A percentile compares a stretch with the other conserved stretches of the same genome.
Conservation (phyloP, 2,329 filamentous ascomycete genomes). For the Sporothrix phasma region DNA sequence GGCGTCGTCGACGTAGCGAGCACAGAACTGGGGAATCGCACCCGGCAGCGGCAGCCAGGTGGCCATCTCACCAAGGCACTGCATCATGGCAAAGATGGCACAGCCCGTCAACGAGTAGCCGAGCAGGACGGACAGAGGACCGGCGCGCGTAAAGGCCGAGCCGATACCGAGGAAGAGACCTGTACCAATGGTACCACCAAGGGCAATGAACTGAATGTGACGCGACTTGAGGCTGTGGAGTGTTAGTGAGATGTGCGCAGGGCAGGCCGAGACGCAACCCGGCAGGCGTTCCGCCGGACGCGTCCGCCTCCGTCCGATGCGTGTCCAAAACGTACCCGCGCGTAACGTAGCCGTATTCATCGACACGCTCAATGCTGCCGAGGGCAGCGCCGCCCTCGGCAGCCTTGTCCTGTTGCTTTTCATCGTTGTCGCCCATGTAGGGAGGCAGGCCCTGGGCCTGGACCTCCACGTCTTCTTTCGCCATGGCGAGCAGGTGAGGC, state of each 20-base stretch:
- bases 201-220: conserved; percentile 39
- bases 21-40: conserved; percentile 40
- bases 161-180: conserved; percentile 41
- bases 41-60: conserved; percentile 50
- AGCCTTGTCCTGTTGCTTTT: conserved; percentile 7
- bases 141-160: conserved; percentile 32
- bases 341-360: conserved; percentile 18
- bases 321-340: conserved; percentile 13
- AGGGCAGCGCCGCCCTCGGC: conserved; percentile 12
- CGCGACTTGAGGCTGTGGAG: conserved; percentile 30
- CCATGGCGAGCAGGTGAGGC: conserved; percentile 10
- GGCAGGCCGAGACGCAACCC: too few relatives aligned
- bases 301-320: too few relatives aligned
- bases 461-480: conserved; percentile 16
- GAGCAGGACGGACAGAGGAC: conserved; percentile 34
- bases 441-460: conserved; percentile 8
- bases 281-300: too few relatives aligned
- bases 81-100: conserved; percentile 34
- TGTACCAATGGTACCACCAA: conserved; percentile 39
- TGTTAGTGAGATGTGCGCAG: neutral
- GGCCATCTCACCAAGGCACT: conserved; percentile 46
- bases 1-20: conserved; percentile 38
- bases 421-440: conserved; percentile 11
- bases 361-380: conserved; percentile 10
- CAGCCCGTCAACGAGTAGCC: conserved; percentile 35